A percentile compares a stretch with the other conserved stretches of the same genome.
Conservation (phyloP, 2,329 filamentous ascomycete genomes). For the Dissoconium aciculare region DNA sequence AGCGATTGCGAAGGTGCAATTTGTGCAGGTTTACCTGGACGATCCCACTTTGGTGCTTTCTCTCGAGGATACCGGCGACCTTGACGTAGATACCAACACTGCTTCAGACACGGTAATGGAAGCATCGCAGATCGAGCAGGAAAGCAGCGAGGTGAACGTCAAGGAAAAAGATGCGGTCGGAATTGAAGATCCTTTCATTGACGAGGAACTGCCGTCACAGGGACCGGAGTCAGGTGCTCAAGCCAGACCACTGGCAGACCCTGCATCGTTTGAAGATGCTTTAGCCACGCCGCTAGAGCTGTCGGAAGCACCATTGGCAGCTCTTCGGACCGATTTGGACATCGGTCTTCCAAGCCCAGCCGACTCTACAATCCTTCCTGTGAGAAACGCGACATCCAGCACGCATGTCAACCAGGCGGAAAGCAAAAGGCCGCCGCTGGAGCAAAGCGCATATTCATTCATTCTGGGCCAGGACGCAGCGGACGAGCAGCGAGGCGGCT, state of each 20-base stretch:
- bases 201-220: not conserved
- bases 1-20: conserved; percentile 37
- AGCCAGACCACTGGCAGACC: not conserved
- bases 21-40: conserved; percentile 36
- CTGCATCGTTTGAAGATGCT: not conserved
- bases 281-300: not conserved
- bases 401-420: not conserved
- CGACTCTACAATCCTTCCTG: not conserved
- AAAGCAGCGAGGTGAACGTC: not conserved
- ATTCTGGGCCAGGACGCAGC: conserved; percentile 12
- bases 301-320: not conserved
- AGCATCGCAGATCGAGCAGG: no score
- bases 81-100: conserved; percentile 2
- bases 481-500: not conserved
- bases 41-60: conserved; percentile 32
- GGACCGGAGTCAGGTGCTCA: not conserved
- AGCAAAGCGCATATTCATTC: conserved; percentile 14
- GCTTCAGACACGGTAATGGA: no score
- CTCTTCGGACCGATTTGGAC: not conserved
- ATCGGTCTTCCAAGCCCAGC: no score
- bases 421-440: conserved; percentile 10
- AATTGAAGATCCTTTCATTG: not conserved
- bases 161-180: not conserved
- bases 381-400: not conserved
- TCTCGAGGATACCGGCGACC: conserved; percentile 20